Conservation (phyloP, 495 filamentous ascomycete species). For the Penicillium simplicissimum region DNA sequence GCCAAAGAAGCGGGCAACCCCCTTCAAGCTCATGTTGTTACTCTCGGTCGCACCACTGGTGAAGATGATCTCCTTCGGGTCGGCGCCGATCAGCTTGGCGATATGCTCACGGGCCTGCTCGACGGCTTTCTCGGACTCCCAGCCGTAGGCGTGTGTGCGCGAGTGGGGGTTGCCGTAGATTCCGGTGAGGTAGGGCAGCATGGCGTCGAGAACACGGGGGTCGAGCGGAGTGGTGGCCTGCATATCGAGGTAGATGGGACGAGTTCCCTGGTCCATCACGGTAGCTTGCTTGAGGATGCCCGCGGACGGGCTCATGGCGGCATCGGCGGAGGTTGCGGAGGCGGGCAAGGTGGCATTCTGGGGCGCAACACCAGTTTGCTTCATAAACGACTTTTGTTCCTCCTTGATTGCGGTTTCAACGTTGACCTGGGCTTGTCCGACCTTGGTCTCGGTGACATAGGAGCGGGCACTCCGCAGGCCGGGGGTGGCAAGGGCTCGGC, state of each 20-base stretch:
- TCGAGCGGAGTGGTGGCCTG: constrained; percentile 97
- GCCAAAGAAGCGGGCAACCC: constrained; percentile 92
- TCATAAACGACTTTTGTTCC: constrained; percentile 77
- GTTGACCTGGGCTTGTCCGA: constrained; percentile 77
- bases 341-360: constrained; percentile 56
- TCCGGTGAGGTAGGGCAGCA: constrained; percentile 92
- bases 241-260: constrained; percentile 98
- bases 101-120: constrained; percentile 83
- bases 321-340: constrained; percentile 59
- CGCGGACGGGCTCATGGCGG: constrained; percentile 77
- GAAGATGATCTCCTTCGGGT: constrained; percentile 98
- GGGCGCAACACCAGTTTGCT: constrained; percentile 65
- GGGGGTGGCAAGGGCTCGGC: constrained; percentile 41
- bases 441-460: constrained; percentile 85
- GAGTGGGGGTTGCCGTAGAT: constrained; percentile 98
- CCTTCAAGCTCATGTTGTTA: constrained; percentile 99
- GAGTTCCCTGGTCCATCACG: constrained; percentile 88
- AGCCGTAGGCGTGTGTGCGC: constrained; percentile 96
- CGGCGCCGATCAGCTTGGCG: constrained; percentile 85
- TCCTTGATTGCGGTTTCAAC: constrained; percentile 78
- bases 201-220: constrained; percentile 90
- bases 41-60: constrained; percentile 97
- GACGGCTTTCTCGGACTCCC: constrained; percentile 94
- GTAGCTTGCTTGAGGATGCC: constrained; percentile 90
- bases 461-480: constrained; percentile 43